Evolutionary conservation across 306 rosid species (phyloP).

Genomic region (Comarum palustre): DNA sequence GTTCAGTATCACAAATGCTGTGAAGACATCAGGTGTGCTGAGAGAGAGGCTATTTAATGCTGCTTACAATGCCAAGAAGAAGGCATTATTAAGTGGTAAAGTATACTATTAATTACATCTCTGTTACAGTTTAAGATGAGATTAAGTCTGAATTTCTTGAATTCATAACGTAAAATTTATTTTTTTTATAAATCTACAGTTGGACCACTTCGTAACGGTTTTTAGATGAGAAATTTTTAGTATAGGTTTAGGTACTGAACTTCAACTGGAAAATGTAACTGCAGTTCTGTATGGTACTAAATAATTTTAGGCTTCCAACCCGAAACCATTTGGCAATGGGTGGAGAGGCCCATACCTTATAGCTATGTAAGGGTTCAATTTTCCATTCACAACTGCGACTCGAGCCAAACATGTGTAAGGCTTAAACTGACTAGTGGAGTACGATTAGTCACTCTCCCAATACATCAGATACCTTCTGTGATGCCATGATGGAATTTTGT

Average conservation of each 20-base stretch:
- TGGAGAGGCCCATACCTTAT: background rate
- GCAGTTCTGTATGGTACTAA: background rate
- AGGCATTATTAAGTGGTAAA: constrained; percentile 80
- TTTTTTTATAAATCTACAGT: background rate
- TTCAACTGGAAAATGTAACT: background rate
- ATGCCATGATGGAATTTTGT: background rate
- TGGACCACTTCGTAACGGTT: background rate
- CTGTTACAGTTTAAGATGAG: background rate
- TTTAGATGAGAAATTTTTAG: background rate
- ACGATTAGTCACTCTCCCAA: background rate
- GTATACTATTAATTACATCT: background rate
- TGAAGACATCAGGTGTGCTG: constrained; percentile 83
- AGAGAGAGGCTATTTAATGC: constrained; percentile 83
- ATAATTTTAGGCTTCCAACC: background rate
- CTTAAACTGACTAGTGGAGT: background rate
- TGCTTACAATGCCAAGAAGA: constrained; percentile 90
- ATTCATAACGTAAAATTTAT: background rate
- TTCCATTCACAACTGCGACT: background rate
- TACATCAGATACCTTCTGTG: background rate
- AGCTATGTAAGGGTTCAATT: background rate
- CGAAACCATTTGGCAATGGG: background rate
- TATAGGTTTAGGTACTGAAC: background rate
- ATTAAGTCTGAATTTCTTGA: background rate
- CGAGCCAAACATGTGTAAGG: background rate
- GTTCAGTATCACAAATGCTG: constrained; percentile 74